Percentiles rank a stretch among this genome's conserved stretches.
phyloP scores from a whole-genome alignment of 371 early-diverging fungal species.

The Parasitella parasitica region DNA sequence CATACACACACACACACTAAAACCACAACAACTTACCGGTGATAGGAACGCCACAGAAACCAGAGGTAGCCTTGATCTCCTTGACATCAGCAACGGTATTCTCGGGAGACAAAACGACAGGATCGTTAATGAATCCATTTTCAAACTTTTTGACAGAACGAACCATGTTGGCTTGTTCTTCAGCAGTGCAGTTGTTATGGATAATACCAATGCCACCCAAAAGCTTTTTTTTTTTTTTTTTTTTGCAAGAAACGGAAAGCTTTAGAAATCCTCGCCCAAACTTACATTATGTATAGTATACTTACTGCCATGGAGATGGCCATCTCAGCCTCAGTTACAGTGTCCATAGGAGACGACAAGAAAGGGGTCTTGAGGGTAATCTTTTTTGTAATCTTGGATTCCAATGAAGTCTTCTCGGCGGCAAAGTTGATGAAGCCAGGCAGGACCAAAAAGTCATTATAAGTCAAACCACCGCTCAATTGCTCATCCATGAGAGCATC shows the following conservation, averaged over 20 bases:
- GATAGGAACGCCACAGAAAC: slow-evolving; percentile 97
- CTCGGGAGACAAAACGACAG: slow-evolving; percentile 81
- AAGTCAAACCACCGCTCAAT: slow-evolving; percentile 86
- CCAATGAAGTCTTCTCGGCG: slow-evolving; percentile 73
- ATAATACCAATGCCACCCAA: slow-evolving; percentile 97
- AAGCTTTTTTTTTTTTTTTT: slow-evolving; percentile 53
- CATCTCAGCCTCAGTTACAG: slow-evolving; percentile 96
- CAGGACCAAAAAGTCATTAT: slow-evolving; percentile 95
- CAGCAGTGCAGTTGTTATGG: slow-evolving; percentile 95
- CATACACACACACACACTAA: not conserved
- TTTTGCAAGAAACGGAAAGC: too few species aligned
- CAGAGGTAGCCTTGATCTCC: slow-evolving; percentile 80
- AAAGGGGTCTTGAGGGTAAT: slow-evolving; percentile 91
- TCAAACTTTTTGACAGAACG: slow-evolving; percentile 97
- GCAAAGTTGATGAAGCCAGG: slow-evolving; percentile 95
- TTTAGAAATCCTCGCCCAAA: too few species aligned
- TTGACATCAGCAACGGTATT: slow-evolving; percentile 88
- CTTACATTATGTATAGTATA: too few species aligned
- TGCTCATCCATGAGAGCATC: slow-evolving; percentile 73
- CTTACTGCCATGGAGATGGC: slow-evolving; percentile 94
- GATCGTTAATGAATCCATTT: slow-evolving; percentile 97
- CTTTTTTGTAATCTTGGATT: slow-evolving; percentile 81
- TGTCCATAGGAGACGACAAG: slow-evolving; percentile 96
- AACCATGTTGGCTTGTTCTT: slow-evolving; percentile 96
- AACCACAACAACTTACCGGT: slow-evolving; percentile 62